These are phyloP conservation scores for Hypomyces perniciosus DNA, from an alignment of 2,329 filamentous ascomycete species.

Conservation along the genomic window DNA sequence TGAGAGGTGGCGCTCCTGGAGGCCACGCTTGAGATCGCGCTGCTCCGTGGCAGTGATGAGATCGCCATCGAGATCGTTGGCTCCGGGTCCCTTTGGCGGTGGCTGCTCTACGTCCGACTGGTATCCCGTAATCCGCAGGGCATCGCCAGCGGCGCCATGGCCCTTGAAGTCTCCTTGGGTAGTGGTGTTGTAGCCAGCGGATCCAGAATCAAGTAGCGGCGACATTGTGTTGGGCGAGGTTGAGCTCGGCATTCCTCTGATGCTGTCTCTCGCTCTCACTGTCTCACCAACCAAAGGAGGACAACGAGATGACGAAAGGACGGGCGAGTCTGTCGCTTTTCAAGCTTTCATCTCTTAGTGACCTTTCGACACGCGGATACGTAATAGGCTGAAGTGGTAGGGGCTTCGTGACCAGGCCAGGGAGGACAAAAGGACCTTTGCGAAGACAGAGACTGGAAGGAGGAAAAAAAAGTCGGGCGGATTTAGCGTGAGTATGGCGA, in stretches of 20 bases:
- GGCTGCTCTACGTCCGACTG: slow-evolving; percentile 2
- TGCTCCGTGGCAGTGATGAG: slow-evolving; percentile 44
- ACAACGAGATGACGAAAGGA: background rate
- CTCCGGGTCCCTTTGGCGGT: background rate
- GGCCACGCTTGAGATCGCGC: slow-evolving; percentile 40
- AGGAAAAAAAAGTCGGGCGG: background rate
- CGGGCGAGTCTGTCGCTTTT: background rate
- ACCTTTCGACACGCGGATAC: no score
- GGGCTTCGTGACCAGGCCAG: background rate
- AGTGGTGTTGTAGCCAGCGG: slow-evolving; percentile 9
- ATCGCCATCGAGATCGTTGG: slow-evolving; percentile 30
- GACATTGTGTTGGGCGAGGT: slow-evolving; percentile 2
- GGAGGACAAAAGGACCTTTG: background rate
- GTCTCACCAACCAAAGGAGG: no score
- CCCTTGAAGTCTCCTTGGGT: background rate
- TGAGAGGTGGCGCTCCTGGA: slow-evolving; percentile 42
- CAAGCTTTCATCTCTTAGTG: no score
- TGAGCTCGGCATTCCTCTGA: background rate
- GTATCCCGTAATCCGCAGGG: no score
- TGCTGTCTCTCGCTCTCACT: background rate
- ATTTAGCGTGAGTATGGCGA: background rate
- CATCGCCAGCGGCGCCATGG: background rate
- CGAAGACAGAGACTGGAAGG: background rate
- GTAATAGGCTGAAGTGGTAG: background rate
- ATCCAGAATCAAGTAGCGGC: slow-evolving; percentile 5